Base-by-base conservation (phyloP, 2,329 filamentous ascomycete genomes). In the Pseudohalonectria lignicola region DNA sequence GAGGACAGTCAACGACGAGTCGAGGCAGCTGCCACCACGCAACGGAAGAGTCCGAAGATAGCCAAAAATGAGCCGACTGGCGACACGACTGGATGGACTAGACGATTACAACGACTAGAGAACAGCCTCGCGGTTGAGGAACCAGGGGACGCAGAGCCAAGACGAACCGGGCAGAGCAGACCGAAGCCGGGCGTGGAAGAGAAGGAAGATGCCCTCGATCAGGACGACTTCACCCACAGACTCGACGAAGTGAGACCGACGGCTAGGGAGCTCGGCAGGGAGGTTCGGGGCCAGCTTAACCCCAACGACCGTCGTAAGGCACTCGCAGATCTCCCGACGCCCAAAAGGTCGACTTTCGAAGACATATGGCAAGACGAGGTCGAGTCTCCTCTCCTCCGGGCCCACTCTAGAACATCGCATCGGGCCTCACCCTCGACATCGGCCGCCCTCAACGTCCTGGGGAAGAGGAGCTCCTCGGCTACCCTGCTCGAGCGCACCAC, bases 161-260 rank as follows among this genome's bases (percentile, higher is more conserved):
- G n/a, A 11, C 29, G n/a, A 8, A 10, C n/a, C 29, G 11, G 12
- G 11, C 23, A 26, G 23, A 12, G 8, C 23, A 26, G 12, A 26
- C 23, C 8, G 23, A 12, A 9, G 16, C 21, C 34, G 21, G 26
- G 19, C 9, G 34, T 23, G 10, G 17, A 16, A 6, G 19, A 16
- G 19, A 19, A 10, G 11, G 32, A 34, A 10, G 32, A 34, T 10
- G 19, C 32, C 9, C 47, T 43, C 37, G 38, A 53, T 3, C 50
- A 47, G 36, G 43, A 50, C 20, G 49, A 46, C 16, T 47, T 53
- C 20, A 38, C 36, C 3, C 30, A 25, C 29, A 12, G 20, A 18
- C 36, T 38, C 1, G 31, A 32, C 13, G 23, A n/a, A n/a, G n/a
- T n/a, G n/a, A n/a, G n/a, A 17, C 5, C 30, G 30, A 31, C 30